Conservation (phyloP, 192 early-diverging fungal genomes). For the Dimargaris cristalligena region DNA sequence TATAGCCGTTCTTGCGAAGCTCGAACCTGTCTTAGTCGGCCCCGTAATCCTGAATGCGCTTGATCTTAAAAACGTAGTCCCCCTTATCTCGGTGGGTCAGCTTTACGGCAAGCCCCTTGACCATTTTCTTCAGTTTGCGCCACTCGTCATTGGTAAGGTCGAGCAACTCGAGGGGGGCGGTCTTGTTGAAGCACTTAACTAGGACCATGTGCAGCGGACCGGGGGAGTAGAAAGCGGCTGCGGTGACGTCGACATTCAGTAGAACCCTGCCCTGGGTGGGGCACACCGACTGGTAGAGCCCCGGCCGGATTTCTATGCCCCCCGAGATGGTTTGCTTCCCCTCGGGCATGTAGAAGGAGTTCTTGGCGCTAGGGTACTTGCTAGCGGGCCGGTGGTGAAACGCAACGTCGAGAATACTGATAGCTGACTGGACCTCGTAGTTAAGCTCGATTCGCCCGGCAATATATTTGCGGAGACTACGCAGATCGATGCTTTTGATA, state of each 20-base stretch:
- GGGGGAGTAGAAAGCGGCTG: conserved; percentile 47
- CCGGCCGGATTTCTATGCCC: conserved; percentile 86
- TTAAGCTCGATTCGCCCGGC: conserved; percentile 11
- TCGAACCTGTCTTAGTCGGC: conserved; percentile 56
- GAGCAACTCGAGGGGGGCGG: conserved; percentile 26
- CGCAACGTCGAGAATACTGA: conserved; percentile 64
- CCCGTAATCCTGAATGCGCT: conserved; percentile 42
- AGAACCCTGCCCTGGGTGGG: conserved; percentile 53
- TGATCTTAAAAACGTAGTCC: conserved; percentile 54
- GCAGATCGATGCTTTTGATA: conserved; percentile 38
- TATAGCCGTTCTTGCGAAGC: conserved; percentile 29
- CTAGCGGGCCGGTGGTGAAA: conserved; percentile 69
- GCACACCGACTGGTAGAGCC: conserved; percentile 77
- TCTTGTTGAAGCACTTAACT: conserved; percentile 39
- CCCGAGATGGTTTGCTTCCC: conserved; percentile 31
- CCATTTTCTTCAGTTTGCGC: conserved; percentile 12
- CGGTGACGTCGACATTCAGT: conserved; percentile 54
- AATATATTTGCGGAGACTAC: conserved; percentile 17
- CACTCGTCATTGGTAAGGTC: background rate
- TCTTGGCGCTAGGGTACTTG: conserved; percentile 57
- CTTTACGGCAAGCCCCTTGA: conserved; percentile 35
- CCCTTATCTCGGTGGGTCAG: conserved; percentile 48
- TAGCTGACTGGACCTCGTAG: conserved; percentile 23
- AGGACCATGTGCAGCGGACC: conserved; percentile 57
- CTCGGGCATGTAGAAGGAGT: conserved; percentile 82